Evolutionary conservation across 345 rosid genomes (phyloP).

Genomic region (Citrus unshiu): DNA sequence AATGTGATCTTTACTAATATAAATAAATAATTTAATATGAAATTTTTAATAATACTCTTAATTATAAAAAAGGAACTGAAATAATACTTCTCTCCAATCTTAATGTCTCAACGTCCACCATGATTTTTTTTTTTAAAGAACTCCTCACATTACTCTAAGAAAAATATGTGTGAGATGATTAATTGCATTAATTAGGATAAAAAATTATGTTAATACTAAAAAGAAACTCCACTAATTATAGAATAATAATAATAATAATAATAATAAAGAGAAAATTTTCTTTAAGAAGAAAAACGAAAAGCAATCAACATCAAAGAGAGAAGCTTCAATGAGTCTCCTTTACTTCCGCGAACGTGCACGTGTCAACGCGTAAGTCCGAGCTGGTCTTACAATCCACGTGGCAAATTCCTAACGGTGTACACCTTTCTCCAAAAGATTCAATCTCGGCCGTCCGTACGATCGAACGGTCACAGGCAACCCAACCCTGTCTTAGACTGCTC

Average conservation of each 20-base stretch:
- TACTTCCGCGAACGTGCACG: slow-evolving; percentile 3
- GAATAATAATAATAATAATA: no score
- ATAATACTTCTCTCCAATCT: no score
- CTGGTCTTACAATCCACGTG: slow-evolving; percentile 23
- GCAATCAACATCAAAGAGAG: neutral
- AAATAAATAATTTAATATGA: no score
- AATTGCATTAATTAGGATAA: neutral
- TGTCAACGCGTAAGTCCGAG: slow-evolving; percentile 25
- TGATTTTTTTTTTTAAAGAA: no score
- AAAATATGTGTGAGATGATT: neutral
- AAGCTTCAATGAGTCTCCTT: neutral
- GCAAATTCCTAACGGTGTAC: slow-evolving; percentile 12
- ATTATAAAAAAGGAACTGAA: no score
- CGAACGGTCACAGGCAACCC: slow-evolving; percentile 24
- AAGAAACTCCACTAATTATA: neutral
- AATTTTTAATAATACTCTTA: no score
- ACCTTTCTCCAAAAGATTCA: neutral
- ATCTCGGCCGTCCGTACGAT: slow-evolving; percentile 42
- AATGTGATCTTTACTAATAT: no score
- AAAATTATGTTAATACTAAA: neutral
- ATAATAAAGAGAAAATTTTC: neutral
- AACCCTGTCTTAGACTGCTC: slow-evolving; percentile 38
- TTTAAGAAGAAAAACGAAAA: neutral
- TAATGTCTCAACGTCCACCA: no score
- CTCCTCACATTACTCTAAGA: no score